Conservation (phyloP, 1,284 basidiomycete species). For the Chalciporus sp. region DNA sequence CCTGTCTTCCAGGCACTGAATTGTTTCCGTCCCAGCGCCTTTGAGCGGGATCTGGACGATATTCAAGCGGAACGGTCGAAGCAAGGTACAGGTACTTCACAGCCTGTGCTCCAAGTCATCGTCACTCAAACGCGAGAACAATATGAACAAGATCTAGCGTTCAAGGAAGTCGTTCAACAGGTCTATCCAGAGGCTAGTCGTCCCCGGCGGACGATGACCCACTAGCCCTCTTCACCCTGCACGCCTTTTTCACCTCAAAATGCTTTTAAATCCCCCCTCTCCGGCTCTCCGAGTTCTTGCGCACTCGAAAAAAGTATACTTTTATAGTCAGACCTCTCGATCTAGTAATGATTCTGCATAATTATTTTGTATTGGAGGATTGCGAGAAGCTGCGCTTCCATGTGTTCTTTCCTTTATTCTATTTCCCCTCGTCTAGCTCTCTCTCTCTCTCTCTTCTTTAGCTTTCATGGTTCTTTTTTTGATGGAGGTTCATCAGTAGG, state of each 20-base stretch:
- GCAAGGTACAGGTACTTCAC: slow-evolving; percentile 1
- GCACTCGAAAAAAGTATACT: slow-evolving; percentile 2
- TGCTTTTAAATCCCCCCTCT: not conserved
- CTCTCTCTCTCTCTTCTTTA: not conserved
- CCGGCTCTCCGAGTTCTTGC: not conserved
- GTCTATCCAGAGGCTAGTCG: slow-evolving; percentile 31
- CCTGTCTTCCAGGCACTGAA: slow-evolving; percentile 31
- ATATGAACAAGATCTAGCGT: slow-evolving; percentile 36
- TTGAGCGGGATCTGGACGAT: slow-evolving; percentile 25
- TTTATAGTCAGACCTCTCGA: not conserved
- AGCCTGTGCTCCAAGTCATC: slow-evolving; percentile 34
- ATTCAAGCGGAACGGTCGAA: slow-evolving; percentile 14
- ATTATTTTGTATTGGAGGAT: slow-evolving; percentile 27
- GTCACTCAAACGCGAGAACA: slow-evolving; percentile 36
- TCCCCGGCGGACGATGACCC: slow-evolving; percentile 12
- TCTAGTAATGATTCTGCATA: slow-evolving; percentile 12
- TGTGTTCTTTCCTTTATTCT: slow-evolving; percentile 10
- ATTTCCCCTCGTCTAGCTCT: no score
- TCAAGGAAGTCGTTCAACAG: slow-evolving; percentile 33
- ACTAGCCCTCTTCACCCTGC: not conserved
- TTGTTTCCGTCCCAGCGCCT: slow-evolving; percentile 29
- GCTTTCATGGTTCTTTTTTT: no score
- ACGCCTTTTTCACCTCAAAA: no score
- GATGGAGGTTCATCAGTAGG: not conserved
- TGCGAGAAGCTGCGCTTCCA: slow-evolving; percentile 18